Percentiles rank a stretch among this genome's conserved stretches.
phyloP scores from a whole-genome alignment of 768 basidiomycete genomes.

The Grammothele lineata region DNA sequence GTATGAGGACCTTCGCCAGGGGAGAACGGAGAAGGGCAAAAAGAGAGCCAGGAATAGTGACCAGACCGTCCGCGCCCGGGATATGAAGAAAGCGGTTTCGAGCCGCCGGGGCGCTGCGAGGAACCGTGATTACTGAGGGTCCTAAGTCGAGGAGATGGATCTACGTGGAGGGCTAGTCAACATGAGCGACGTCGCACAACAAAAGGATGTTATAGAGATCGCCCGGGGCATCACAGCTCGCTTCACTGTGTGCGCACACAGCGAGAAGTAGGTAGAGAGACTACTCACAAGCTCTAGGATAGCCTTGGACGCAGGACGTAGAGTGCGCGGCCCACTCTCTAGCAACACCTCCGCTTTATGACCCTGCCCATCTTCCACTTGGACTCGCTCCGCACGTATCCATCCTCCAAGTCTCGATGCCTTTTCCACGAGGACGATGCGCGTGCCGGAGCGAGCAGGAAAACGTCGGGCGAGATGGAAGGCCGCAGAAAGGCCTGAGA shows the following conservation, averaged over 20 bases:
- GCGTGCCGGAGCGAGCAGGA: constrained; percentile 45
- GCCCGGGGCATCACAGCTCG: too few relatives aligned
- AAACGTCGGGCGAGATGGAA: constrained; percentile 71
- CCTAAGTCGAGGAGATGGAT: constrained; percentile 69
- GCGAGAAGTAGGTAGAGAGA: background rate
- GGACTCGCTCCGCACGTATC: constrained; percentile 60
- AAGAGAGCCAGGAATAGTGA: constrained; percentile 40
- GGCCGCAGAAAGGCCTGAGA: constrained; percentile 78
- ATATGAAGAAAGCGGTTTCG: constrained; percentile 71
- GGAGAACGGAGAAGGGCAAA: constrained; percentile 33
- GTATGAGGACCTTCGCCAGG: constrained; percentile 43
- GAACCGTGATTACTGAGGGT: constrained; percentile 59
- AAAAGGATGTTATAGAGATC: too few relatives aligned
- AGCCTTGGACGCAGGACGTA: constrained; percentile 70
- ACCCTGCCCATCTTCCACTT: constrained; percentile 28
- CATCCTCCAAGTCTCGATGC: constrained; percentile 76
- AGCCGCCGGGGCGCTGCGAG: constrained; percentile 67
- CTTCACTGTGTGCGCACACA: too few relatives aligned
- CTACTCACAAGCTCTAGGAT: constrained; percentile 75
- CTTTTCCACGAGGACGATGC: constrained; percentile 69
- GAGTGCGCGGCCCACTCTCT: constrained; percentile 84
- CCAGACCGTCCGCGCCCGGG: constrained; percentile 48
- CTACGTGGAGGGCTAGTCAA: constrained; percentile 37
- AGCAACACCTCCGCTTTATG: constrained; percentile 45
- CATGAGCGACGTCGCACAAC: background rate